Evolutionary conservation across 2,329 filamentous ascomycete genomes (phyloP), one percentile per base, ranked within the genome.

Genomic region (Colletotrichum tanaceti): DNA sequence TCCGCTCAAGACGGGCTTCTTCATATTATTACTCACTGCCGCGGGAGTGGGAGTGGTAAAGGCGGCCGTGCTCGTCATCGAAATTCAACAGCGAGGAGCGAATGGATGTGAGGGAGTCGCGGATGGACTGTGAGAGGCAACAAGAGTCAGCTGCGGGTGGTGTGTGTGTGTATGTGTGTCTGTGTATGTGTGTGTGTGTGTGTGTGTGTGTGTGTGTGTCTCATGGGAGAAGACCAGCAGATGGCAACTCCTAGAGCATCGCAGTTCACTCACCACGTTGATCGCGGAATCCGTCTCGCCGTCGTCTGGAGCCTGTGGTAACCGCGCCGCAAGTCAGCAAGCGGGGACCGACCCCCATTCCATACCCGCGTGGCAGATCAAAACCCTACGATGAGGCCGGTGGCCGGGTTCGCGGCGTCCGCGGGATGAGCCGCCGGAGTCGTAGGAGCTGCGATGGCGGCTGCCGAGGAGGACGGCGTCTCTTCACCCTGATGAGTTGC

Each of bases 1-100:
- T 13, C 2, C 2, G 11, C 3, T 10, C 4, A 9, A 1, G 2
- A 2, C 28, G 10, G 11, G 4, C 16, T 22, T 24, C 28, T 9
- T 2, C 3, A 1, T 0, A n/a, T n/a, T n/a, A n/a, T n/a, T n/a
- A 24, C 63, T 47, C 35, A 68, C 65, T 68, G 50, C 61, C 61
- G 18, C 65, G 60, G 1, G 65, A 68, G 9, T 68, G 60, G 22
- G 65, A 68, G 47, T 68, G 60, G 14, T 68, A 68, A 0, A 68
- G 46, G 28, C 65, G 65, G 2, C 65, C 65, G n/a, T 68, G 24
- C 0, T 68, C 60, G 0, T 68, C 54, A n/a, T 68, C 65, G 11
- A 68, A 68, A 11, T 68, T n/a, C 20, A 68, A 43, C 9, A 68
- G 5, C 1, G 65, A 68, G 2, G 65, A 68, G 20, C 65, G 65